Base-by-base conservation (phyloP, 2,329 filamentous ascomycete species). In the Tolypocladium amazonense region DNA sequence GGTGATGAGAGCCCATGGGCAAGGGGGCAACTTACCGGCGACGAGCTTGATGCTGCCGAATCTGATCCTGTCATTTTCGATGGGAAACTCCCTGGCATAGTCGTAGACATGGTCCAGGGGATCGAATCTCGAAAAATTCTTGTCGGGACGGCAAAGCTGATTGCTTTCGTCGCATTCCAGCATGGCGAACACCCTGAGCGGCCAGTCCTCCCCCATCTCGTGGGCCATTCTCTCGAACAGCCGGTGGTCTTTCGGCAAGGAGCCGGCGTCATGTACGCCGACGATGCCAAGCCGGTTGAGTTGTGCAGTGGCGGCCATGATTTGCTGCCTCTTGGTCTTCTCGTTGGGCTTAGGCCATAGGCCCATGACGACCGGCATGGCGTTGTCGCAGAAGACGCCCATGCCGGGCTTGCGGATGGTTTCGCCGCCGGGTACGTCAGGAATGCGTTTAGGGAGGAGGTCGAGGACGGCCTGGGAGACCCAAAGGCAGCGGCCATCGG, bases 371-470 rank as follows among this genome's bases (percentile, higher is more conserved):
- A 86, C 70, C 52, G 86, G 83, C 81, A 89, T 88, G 30, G 87
- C 86, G 67, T 89, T 89, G 70, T 90, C 87, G 67, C 87, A 90
- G 65, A 89, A 89, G 12, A 89, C 86, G 50, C 87, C 87, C 66
- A 80, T 77, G 0, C 84, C 84, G 0, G 86, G 86, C 4, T 82
- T 73, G 37, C 79, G 77, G 18, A 87, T 70, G 14, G 88, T 80
- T 61, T 88, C 84, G 1, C 87, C 87, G 14, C 86, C 87, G 1
- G 85, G 83, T 1, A 86, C 70, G 59, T 81, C 78, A 2, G 78
- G 74, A 33, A 81, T 63, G 11, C 80, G 76, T 1, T 73, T 65
- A 0, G 85, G 81, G 7, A 90, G 78, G 1, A 89, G 76, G 56
- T 79, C 73, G 2, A 89, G 76, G 2, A 89, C 82, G 23, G 85